Percentiles rank a stretch among this genome's conserved stretches.
phyloP scores from a whole-genome alignment of 169 alveolate genomes.

The Eimeria tenella region DNA sequence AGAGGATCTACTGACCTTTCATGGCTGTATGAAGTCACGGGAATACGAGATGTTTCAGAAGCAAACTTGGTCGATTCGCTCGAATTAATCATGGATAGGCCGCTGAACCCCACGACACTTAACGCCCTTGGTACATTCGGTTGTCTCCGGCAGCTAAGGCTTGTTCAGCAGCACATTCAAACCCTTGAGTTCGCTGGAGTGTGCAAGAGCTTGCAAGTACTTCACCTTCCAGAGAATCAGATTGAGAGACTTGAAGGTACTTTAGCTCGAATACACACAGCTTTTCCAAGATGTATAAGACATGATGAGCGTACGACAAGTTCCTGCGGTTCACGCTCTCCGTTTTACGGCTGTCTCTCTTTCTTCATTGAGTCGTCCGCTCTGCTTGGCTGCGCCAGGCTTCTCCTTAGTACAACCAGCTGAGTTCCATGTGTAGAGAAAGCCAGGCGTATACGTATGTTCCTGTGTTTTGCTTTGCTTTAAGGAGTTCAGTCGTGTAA shows the following conservation, averaged over 20 bases:
- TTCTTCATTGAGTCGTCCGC: too few species aligned
- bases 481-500: conserved; percentile 47
- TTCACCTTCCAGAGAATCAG: conserved; percentile 59
- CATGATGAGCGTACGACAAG: background rate
- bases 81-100: conserved; percentile 56
- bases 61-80: conserved; percentile 48
- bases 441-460: background rate
- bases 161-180: conserved; percentile 42
- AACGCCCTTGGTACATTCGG: conserved; percentile 49
- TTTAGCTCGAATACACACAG: background rate
- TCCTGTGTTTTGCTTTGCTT: background rate
- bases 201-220: conserved; percentile 52
- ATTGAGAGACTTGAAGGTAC: conserved; percentile 37
- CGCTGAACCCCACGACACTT: conserved; percentile 27
- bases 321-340: background rate
- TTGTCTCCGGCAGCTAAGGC: conserved; percentile 64
- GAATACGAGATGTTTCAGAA: conserved; percentile 51
- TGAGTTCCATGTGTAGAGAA: background rate
- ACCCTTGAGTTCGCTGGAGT: conserved; percentile 14
- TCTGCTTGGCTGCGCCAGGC: too few species aligned
- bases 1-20: conserved; percentile 18
- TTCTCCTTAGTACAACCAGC: too few species aligned
- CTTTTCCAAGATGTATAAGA: background rate
- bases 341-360: background rate
- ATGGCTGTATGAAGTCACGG: conserved; percentile 39